Evolutionary conservation across 176 grass and related monocot genomes (phyloP).

Genomic region (Lolium perenne): DNA sequence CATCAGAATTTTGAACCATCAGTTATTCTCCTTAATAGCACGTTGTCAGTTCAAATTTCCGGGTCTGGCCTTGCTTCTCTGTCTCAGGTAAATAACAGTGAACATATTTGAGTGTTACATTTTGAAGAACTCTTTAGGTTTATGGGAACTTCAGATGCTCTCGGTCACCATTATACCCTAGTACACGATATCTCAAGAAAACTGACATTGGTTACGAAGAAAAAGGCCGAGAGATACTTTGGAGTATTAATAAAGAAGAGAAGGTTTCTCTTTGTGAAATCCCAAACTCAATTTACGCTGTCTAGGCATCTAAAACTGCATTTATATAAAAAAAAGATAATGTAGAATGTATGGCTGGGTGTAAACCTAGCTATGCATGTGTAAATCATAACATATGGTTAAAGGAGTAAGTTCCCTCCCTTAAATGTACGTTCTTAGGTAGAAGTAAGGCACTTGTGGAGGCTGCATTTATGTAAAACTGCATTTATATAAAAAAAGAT

Average conservation of each 20-base stretch:
- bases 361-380: not conserved
- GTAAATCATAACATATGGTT: not conserved
- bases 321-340: not conserved
- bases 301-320: not conserved
- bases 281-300: not conserved
- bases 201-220: constrained; percentile 5
- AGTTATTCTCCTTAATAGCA: constrained; percentile 77
- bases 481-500: not conserved
- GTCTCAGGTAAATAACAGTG: constrained; percentile 64
- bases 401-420: too few species aligned
- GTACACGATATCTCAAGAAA: constrained; percentile 6
- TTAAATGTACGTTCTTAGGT: too few species aligned
- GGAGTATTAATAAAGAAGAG: not conserved
- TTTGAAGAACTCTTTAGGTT: constrained; percentile 8
- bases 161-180: constrained; percentile 1
- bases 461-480: too few species aligned
- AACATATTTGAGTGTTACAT: constrained; percentile 7
- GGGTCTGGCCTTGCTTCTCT: constrained; percentile 77
- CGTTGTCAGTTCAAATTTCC: constrained; percentile 71
- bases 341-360: not conserved
- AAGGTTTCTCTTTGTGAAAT: not conserved
- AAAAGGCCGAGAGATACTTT: not conserved
- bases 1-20: constrained; percentile 91
- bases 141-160: not conserved
- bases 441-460: too few species aligned